phyloP scores from a whole-genome alignment of 2,329 filamentous ascomycete species.

The Aspergillus awamori region DNA sequence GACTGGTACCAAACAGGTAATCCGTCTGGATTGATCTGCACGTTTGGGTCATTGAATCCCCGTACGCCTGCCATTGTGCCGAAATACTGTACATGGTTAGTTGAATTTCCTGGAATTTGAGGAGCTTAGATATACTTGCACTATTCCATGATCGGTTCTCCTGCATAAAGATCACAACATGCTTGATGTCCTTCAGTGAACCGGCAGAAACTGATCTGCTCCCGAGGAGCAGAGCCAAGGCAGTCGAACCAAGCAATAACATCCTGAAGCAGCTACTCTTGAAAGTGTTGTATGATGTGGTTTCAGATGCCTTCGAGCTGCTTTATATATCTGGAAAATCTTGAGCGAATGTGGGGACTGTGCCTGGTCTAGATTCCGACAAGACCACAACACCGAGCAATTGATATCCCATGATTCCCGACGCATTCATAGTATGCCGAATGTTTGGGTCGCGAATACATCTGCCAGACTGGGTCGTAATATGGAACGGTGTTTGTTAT shows the following conservation, averaged over 20 bases:
- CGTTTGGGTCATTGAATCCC: slow-evolving; percentile 60
- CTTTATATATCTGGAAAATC: background rate
- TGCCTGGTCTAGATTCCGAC: background rate
- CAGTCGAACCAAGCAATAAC: slow-evolving; percentile 10
- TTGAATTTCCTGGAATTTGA: background rate
- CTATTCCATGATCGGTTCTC: slow-evolving; percentile 49
- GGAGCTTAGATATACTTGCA: slow-evolving; percentile 23
- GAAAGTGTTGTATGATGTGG: background rate
- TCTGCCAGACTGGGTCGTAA: background rate
- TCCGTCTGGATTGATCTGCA: slow-evolving; percentile 52
- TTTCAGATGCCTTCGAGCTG: background rate
- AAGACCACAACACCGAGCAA: background rate
- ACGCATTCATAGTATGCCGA: background rate
- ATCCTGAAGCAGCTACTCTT: background rate
- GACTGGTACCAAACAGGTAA: slow-evolving; percentile 54
- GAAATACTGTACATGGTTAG: slow-evolving; percentile 50
- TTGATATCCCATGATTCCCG: background rate
- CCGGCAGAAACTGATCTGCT: slow-evolving; percentile 34
- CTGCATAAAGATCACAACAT: slow-evolving; percentile 63
- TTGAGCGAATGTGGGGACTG: background rate
- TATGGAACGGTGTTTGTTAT: background rate
- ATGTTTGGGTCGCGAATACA: background rate
- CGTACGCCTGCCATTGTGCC: slow-evolving; percentile 60
- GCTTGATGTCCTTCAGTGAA: slow-evolving; percentile 56
- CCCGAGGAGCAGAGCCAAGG: slow-evolving; percentile 22